phyloP scores from a whole-genome alignment of 2,329 filamentous ascomycete species.

The Bipolaris zeicola region DNA sequence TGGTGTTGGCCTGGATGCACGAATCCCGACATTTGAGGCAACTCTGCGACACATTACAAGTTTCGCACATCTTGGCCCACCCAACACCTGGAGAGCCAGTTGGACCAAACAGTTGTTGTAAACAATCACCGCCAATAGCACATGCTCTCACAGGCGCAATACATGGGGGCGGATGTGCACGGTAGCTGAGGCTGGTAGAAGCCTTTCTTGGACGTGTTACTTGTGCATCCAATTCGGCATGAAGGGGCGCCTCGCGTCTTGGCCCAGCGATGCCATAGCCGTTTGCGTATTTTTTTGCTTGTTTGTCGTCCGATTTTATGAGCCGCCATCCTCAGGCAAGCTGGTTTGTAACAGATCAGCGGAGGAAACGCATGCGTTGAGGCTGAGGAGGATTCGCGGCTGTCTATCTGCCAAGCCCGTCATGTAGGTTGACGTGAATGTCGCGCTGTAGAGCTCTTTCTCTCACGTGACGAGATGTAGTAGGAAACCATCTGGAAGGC shows the following conservation, averaged over 20 bases:
- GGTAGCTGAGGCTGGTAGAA: background rate
- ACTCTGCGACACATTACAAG: constrained; percentile 18
- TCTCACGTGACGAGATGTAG: background rate
- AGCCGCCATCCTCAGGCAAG: background rate
- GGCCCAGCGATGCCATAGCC: background rate
- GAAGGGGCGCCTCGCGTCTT: background rate
- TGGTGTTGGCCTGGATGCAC: constrained; percentile 21
- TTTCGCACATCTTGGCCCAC: constrained; percentile 23
- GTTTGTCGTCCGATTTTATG: background rate
- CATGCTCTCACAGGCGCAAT: no score
- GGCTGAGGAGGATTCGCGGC: background rate
- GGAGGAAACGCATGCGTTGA: background rate
- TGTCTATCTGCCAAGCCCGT: background rate
- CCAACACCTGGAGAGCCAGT: background rate
- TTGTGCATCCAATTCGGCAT: background rate
- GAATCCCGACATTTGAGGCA: constrained; percentile 25
- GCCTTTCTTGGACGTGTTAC: background rate
- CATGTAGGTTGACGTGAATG: background rate
- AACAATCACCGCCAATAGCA: background rate
- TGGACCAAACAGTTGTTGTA: background rate
- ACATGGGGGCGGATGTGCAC: background rate
- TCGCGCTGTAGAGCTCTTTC: background rate
- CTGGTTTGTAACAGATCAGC: background rate
- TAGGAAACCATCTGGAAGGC: background rate
- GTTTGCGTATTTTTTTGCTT: background rate